A percentile compares a stretch with the other conserved stretches of the same genome.
phyloP scores from a whole-genome alignment of 768 basidiomycete genomes.

The Panellus pusillus region DNA sequence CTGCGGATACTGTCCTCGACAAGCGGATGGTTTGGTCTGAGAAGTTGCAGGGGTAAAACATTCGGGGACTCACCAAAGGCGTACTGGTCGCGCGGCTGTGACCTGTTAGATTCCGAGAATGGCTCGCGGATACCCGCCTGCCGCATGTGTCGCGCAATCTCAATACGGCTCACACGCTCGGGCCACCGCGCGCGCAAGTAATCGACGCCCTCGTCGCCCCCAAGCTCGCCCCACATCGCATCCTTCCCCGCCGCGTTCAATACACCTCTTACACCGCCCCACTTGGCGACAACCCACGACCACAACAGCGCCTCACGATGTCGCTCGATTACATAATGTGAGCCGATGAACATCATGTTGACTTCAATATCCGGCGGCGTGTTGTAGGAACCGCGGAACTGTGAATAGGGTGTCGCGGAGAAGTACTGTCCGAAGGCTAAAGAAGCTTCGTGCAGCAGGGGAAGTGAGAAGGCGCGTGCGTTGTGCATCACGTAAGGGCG shows the following conservation, averaged over 20 bases:
- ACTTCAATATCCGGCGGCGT: constrained; percentile 30
- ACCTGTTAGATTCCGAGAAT: background rate
- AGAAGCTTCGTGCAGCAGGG: constrained; percentile 36
- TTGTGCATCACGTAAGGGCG: constrained; percentile 42
- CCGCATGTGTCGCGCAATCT: constrained; percentile 1
- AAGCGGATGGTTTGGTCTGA: too few species aligned
- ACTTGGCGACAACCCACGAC: constrained; percentile 35
- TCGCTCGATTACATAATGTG: constrained; percentile 33
- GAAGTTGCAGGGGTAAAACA: too few species aligned
- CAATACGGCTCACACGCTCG: constrained; percentile 1
- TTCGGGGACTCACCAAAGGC: constrained; percentile 5
- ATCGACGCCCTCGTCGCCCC: constrained; percentile 21
- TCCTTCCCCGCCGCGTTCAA: constrained; percentile 15
- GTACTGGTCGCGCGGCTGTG: constrained; percentile 1
- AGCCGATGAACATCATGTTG: constrained; percentile 31
- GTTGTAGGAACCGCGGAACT: constrained; percentile 29
- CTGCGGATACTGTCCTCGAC: background rate
- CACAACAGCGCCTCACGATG: constrained; percentile 36
- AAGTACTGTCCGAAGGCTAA: constrained; percentile 29
- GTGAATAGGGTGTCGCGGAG: constrained; percentile 27
- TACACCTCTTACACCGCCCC: constrained; percentile 20
- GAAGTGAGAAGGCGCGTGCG: constrained; percentile 33
- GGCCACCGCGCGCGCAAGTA: constrained; percentile 14
- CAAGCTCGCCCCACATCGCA: constrained; percentile 32
- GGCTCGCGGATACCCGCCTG: constrained; percentile 7